Base-by-base conservation (phyloP, 805 yeast species). In the Candida adriatica region DNA sequence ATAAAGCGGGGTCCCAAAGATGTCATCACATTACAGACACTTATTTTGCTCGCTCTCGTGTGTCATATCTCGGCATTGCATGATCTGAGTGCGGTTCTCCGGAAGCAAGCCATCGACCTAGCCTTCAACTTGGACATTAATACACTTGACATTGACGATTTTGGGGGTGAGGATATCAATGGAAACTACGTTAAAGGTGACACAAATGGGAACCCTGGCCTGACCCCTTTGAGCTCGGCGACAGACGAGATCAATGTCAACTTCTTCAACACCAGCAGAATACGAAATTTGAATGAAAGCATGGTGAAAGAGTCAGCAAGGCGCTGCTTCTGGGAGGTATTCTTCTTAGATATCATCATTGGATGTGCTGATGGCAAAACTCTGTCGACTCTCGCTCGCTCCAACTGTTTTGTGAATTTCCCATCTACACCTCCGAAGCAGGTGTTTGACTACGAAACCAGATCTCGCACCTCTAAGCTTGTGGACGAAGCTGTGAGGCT, bases 291-390 rank as follows among this genome's bases (percentile, higher is more conserved):
- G 25, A 34, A 38, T 9, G 50, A 39, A 3, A 22, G 21, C 4
- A 28, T 35, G 9, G 11, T 53, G 6, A 41, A 44, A 16, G 54
- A 51, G 10, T 35, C 57, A 24, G 64, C 64, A 5, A 56, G 76
- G 33, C 54, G 73, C 35, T 58, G 68, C 8, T 62, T 68, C 38
- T 70, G 76, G 76, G 77, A 70, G 34, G 44, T 68, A 6, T 64
- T 66, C 42, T 70, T 68, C 43, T 56, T 70, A 31, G 77, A 70
- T 46, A 66, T 70, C 8, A 54, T 69, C 22, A 66, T 68, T 37
- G 76, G 75, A 2, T 69, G 74, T 6, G 73, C 77, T 1, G 72
- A 70, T 30, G 76, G 75, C 8, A 56, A 53, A 29, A 51, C 71
- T 1, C 46, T 59, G 10, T 66, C 74, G 2, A 43, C 49, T 8